phyloP scores from a whole-genome alignment of 495 filamentous ascomycete genomes.

The Jackrogersella multiformis region DNA sequence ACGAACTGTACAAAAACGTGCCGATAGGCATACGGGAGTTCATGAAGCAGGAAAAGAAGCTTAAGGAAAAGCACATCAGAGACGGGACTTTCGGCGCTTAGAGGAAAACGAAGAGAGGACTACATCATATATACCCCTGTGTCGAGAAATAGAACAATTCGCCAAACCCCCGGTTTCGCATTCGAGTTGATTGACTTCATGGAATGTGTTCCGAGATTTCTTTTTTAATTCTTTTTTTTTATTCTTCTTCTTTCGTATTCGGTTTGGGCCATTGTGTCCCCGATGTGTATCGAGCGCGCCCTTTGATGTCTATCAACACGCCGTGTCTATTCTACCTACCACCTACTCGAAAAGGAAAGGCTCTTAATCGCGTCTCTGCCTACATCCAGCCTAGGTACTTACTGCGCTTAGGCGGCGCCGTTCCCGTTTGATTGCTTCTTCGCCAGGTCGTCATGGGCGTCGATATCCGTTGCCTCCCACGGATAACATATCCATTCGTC shows the following conservation, averaged over 20 bases:
- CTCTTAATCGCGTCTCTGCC: not conserved
- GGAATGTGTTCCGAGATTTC: slow-evolving; percentile 13
- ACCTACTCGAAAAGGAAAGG: slow-evolving; percentile 33
- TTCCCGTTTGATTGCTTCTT: slow-evolving; percentile 52
- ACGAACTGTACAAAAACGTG: slow-evolving; percentile 79
- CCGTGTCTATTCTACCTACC: slow-evolving; percentile 30
- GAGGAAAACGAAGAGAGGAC: slow-evolving; percentile 21
- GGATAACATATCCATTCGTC: slow-evolving; percentile 99
- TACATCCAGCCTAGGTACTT: slow-evolving; percentile 11
- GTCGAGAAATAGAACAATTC: slow-evolving; percentile 34
- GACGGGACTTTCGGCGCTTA: slow-evolving; percentile 56
- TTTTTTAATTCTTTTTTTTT: too few species aligned
- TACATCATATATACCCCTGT: slow-evolving; percentile 25
- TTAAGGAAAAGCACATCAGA: slow-evolving; percentile 75
- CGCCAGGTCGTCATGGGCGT: slow-evolving; percentile 85
- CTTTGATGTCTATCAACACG: slow-evolving; percentile 41
- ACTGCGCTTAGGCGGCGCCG: slow-evolving; percentile 23
- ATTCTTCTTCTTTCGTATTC: slow-evolving; percentile 17
- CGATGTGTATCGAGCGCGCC: slow-evolving; percentile 26
- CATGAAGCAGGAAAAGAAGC: slow-evolving; percentile 94
- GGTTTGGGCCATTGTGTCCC: slow-evolving; percentile 18
- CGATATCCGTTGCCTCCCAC: slow-evolving; percentile 98
- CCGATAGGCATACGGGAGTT: slow-evolving; percentile 96
- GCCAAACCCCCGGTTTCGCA: slow-evolving; percentile 4
- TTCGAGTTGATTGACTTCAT: slow-evolving; percentile 14